Percentiles rank a stretch among this genome's conserved stretches.
Conservation (phyloP, 495 filamentous ascomycete genomes). For the Penicillium ucsense region DNA sequence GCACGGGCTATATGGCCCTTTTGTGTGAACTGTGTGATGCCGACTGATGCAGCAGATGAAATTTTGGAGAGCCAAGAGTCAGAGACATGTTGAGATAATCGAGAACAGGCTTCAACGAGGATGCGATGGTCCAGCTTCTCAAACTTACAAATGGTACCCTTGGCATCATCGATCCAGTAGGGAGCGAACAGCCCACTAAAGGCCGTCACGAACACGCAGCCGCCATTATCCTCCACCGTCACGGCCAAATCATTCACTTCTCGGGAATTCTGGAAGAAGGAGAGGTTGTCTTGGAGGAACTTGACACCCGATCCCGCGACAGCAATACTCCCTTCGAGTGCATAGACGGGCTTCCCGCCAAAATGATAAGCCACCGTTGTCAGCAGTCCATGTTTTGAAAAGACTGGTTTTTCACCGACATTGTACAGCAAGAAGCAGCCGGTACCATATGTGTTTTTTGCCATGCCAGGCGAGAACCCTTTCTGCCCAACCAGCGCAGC, state of each 20-base stretch:
- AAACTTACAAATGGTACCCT: constrained; percentile 73
- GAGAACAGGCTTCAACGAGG: background rate
- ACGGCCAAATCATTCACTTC: constrained; percentile 74
- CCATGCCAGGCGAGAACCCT: constrained; percentile 77
- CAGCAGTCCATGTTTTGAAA: constrained; percentile 82
- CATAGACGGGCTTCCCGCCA: constrained; percentile 70
- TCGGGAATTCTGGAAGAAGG: constrained; percentile 62
- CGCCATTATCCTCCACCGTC: constrained; percentile 77
- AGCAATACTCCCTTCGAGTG: constrained; percentile 85
- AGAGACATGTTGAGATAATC: background rate
- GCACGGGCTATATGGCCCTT: constrained; percentile 89
- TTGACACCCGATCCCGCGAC: constrained; percentile 88
- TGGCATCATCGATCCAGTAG: constrained; percentile 96
- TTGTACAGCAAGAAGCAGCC: constrained; percentile 95
- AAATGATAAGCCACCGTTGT: constrained; percentile 78
- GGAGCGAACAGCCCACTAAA: constrained; percentile 94
- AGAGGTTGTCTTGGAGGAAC: constrained; percentile 81
- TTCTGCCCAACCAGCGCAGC: constrained; percentile 87
- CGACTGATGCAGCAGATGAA: constrained; percentile 38
- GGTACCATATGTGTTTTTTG: constrained; percentile 96
- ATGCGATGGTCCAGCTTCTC: background rate
- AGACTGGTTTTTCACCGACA: constrained; percentile 79
- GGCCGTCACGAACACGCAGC: constrained; percentile 89
- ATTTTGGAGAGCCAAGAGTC: background rate
- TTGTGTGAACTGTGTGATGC: constrained; percentile 85